Evolutionary conservation across 495 filamentous ascomycete genomes (phyloP), one percentile per base, ranked within the genome.

Genomic region (Pyronema domesticum): DNA sequence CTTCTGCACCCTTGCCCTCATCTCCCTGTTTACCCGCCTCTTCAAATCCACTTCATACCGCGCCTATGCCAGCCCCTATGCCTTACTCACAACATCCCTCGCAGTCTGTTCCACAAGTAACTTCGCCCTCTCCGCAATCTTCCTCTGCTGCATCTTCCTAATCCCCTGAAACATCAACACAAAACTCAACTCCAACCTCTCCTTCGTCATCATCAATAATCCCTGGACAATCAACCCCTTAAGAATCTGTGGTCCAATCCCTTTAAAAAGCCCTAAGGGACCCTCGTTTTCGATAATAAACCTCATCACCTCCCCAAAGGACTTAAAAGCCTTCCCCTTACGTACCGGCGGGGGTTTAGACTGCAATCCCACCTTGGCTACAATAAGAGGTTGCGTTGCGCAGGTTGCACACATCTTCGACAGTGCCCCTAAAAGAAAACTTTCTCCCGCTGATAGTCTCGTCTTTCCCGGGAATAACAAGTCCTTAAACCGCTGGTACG

Each of bases 141-240:
- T 81, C 59, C 84, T 73, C 40, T 78, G 75, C 62, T 77, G 76
- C 49, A 95, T 56, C 60, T 79, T 79, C 48, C 78, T 76, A 56
- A 94, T 53, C 61, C 86, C 91, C 55, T 82, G 77, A 68, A 94
- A 88, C 17, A 98, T 76, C 15, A 94, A 68, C 58, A 96, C 71
- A 69, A 95, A 96, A 13, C 86, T 58, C 48, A 98, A 73, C 69
- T 96, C 91, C 73, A 96, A 84, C 54, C 87, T 78, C 69, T 99
- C 93, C 72, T 99, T 99, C 3, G 86, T 94, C 91, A 96, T 99
- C 91, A 99, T 99, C 19, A 99, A 71, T 47, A 96, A 72, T 51
- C 91, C 91, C 64, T 99, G 91, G 5, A 99, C 91, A 45, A 96
- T 61, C 44, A 99, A 70, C 14, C 93, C 91, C 69, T 99, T 99